Conservation (phyloP, 345 rosid species). For the Rhodamnia rubescens region DNA sequence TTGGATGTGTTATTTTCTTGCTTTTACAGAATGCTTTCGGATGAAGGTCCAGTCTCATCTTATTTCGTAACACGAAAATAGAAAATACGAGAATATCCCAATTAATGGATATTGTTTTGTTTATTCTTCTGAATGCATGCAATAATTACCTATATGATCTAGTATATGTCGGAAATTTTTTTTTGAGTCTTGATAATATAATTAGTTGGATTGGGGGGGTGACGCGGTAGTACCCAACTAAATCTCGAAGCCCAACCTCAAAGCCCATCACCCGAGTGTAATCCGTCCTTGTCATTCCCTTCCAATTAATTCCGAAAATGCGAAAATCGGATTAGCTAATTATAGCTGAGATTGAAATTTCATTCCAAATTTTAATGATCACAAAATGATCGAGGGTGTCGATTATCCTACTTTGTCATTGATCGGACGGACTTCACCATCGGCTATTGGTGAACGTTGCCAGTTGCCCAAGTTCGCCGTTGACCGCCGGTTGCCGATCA, state of each 20-base stretch:
- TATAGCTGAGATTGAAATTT: background rate
- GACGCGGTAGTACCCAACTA: too few species aligned
- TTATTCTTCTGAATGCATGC: background rate
- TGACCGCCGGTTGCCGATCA: too few species aligned
- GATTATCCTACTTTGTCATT: background rate
- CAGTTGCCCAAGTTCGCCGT: background rate
- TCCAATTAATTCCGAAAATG: background rate
- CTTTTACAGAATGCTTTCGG: too few species aligned
- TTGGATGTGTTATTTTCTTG: too few species aligned
- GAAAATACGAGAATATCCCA: background rate
- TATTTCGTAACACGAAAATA: background rate
- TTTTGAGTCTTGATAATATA: background rate
- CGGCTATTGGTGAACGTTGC: background rate
- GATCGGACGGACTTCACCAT: too few species aligned
- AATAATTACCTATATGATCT: background rate
- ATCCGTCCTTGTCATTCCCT: background rate
- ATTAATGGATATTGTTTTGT: background rate
- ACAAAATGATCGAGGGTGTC: rapidly evolving
- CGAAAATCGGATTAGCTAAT: rapidly evolving
- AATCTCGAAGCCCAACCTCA: rapidly evolving
- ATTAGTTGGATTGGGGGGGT: background rate
- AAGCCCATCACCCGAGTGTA: rapidly evolving
- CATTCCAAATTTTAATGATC: background rate
- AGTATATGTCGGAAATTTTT: background rate
- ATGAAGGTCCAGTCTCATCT: too few species aligned